Conservation (phyloP, 2,329 filamentous ascomycete genomes). For the Microsporum ferrugineum region DNA sequence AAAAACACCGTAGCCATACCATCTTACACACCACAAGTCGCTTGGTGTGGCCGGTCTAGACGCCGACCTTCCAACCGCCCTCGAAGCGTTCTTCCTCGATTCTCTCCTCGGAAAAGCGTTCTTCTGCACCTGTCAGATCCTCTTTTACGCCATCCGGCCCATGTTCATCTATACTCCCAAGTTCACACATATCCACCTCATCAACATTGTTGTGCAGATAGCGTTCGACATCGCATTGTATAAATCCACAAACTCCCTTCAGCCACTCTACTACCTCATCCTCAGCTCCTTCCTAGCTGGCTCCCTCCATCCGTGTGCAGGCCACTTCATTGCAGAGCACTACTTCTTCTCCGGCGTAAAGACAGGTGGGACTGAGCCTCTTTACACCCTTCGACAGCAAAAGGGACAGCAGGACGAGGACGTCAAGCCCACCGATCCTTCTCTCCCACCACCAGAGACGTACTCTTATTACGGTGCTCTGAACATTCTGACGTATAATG, state of each 20-base stretch:
- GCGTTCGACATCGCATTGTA: constrained; percentile 64
- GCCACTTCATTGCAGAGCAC: constrained; percentile 98
- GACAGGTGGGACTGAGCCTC: constrained; percentile 29
- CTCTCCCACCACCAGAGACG: constrained; percentile 70
- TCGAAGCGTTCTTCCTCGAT: constrained; percentile 88
- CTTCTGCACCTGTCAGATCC: constrained; percentile 97
- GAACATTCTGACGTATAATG: constrained; percentile 91
- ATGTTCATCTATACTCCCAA: constrained; percentile 89
- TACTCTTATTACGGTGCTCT: constrained; percentile 93
- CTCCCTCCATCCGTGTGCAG: constrained; percentile 83
- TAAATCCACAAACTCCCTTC: constrained; percentile 43
- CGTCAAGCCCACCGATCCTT: background rate
- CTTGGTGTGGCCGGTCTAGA: constrained; percentile 93
- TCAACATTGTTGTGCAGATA: constrained; percentile 70
- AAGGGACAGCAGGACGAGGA: constrained; percentile 32
- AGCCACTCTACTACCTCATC: constrained; percentile 69
- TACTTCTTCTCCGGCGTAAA: constrained; percentile 52
- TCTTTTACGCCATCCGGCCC: constrained; percentile 94
- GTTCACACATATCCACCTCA: constrained; percentile 69
- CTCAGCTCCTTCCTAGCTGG: constrained; percentile 88
- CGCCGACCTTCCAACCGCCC: constrained; percentile 81
- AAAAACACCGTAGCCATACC: constrained; percentile 59
- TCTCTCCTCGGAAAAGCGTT: constrained; percentile 91
- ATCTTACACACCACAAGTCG: constrained; percentile 97
- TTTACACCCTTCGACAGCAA: constrained; percentile 42